Evolutionary conservation across 75 land plant species (phyloP), one percentile per base, ranked within the genome.

Genomic region (Cunninghamia lanceolata): DNA sequence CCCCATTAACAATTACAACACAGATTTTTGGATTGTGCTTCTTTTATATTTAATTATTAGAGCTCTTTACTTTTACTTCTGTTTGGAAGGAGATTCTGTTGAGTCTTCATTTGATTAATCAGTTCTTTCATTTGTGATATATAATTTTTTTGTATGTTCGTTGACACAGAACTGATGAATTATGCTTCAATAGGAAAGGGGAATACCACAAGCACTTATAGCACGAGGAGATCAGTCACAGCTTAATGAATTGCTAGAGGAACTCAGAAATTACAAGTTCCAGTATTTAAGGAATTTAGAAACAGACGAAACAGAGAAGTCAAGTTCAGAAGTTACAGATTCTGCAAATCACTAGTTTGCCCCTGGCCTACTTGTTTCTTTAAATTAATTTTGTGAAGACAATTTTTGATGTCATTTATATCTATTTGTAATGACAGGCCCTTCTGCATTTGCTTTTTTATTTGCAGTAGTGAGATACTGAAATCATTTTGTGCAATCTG

Each of bases 141-240:
- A 50, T 50, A 50, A 50, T 50, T 50, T 50, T 2, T 50, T 50
- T 50, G 52, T 50, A 50, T 50, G 52, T 50, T 50, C 2, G 52
- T 50, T 50, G 52, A 50, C 52, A 50, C 13, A 15, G 13, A 2
- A 50, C 52, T 50, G 52, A 0, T 50, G 52, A 50, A 50, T 13
- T 50, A 13, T 2, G 52, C 13, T 50, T 50, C 52, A 79, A 34
- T 80, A 89, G 90, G 90, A 89, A 54, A 82, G 90, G 16, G 90
- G 90, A 36, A 66, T 89, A 45, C 17, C 38, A 28, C 90, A 89
- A 89, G 90, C 90, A 68, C 90, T 89, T 82, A 66, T 89, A 68
- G 84, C 90, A 28, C 90, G 84, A 77, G 90, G 90, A 35, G 25
- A 47, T 35, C 47, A 89, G 53, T 85, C 79, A 28, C 87, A 85